Evolutionary conservation across 257 asterid species (phyloP).

Genomic region (Nicotiana tomentosiformis): DNA sequence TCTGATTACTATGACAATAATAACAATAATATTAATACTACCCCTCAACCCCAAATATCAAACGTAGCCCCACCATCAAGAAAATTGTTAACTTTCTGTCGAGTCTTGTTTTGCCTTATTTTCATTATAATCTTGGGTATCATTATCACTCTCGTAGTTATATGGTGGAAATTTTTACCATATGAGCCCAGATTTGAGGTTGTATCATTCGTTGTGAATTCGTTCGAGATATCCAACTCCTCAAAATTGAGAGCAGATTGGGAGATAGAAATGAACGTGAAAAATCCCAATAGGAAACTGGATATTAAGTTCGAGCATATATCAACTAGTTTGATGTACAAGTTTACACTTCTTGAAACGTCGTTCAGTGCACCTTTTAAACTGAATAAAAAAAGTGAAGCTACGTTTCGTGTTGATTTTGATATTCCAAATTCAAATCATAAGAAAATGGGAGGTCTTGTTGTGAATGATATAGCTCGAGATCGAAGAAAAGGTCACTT

Average conservation of each 20-base stretch:
- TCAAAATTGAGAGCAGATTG: conserved; percentile 8
- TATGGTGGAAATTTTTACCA: not conserved
- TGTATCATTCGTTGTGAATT: conserved; percentile 10
- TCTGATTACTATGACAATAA: not conserved
- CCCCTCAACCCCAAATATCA: conserved; percentile 10
- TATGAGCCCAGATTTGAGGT: conserved; percentile 15
- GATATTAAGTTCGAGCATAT: conserved; percentile 8
- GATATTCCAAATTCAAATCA: not conserved
- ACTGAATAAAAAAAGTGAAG: not conserved
- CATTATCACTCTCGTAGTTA: not conserved
- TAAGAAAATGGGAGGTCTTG: not conserved
- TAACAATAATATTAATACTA: not conserved
- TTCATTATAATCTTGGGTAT: conserved; percentile 3
- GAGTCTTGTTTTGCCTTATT: not conserved
- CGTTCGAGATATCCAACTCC: conserved; percentile 11
- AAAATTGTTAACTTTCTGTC: not conserved
- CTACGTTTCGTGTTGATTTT: not conserved
- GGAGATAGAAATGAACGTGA: not conserved
- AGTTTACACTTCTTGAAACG: not conserved
- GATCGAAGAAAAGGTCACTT: not conserved
- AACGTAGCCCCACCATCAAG: not conserved
- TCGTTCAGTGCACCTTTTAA: not conserved
- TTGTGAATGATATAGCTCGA: conserved; percentile 16
- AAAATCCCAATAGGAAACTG: conserved; percentile 9
- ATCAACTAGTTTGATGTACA: conserved; percentile 13